Evolutionary conservation across 768 basidiomycete genomes (phyloP).

Genomic region (Suillus discolor): DNA sequence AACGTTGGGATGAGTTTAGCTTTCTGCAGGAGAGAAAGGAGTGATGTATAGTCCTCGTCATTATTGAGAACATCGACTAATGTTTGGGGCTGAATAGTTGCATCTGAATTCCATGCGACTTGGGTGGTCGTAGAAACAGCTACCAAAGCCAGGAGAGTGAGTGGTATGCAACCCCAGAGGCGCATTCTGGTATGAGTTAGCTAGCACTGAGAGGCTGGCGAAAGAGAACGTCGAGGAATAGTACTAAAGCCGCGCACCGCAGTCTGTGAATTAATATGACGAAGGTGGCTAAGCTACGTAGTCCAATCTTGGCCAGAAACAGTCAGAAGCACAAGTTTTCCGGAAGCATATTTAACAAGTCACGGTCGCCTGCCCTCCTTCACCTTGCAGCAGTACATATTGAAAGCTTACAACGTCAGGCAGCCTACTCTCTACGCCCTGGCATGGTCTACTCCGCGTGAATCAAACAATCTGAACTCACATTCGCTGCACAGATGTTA

Average conservation of each 20-base stretch:
- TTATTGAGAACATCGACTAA: slow-evolving; percentile 77
- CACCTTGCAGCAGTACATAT: background rate
- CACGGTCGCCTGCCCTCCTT: slow-evolving; percentile 3
- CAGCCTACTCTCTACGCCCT: background rate
- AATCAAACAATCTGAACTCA: slow-evolving; percentile 2
- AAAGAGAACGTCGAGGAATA: background rate
- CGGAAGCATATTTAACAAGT: background rate
- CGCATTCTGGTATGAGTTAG: slow-evolving; percentile 28
- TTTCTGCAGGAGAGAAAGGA: slow-evolving; percentile 78
- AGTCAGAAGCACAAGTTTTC: background rate
- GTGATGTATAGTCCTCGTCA: slow-evolving; percentile 76
- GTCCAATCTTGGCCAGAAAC: background rate
- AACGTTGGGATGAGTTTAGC: slow-evolving; percentile 90
- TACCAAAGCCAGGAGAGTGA: slow-evolving; percentile 33
- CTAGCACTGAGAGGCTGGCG: slow-evolving; percentile 10
- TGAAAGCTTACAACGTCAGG: background rate
- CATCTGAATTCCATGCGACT: slow-evolving; percentile 23
- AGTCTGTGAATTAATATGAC: slow-evolving; percentile 6
- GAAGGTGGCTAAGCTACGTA: background rate
- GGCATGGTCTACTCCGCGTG: background rate
- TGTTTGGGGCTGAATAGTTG: slow-evolving; percentile 47
- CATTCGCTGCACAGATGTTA: slow-evolving; percentile 41
- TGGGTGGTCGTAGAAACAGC: slow-evolving; percentile 23
- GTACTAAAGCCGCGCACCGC: slow-evolving; percentile 1
- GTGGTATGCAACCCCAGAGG: slow-evolving; percentile 35